Conservation (phyloP, 768 basidiomycete species). For the Hygrocybe punicea region DNA sequence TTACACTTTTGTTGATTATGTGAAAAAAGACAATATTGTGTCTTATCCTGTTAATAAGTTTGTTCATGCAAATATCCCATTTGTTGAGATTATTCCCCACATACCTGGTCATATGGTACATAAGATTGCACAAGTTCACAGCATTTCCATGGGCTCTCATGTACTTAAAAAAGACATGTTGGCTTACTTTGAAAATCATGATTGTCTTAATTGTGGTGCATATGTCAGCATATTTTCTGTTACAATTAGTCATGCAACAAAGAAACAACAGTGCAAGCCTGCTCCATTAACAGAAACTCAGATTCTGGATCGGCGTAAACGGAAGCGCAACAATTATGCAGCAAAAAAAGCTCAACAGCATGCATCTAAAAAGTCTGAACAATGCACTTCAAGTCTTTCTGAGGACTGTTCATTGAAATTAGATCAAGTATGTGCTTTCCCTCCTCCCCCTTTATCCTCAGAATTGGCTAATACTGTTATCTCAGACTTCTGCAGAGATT, state of each 20-base stretch:
- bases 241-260: neutral
- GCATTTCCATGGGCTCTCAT: neutral
- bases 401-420: constrained; percentile 16
- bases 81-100: neutral
- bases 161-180: neutral
- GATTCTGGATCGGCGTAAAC: constrained; percentile 14
- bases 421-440: constrained; percentile 9
- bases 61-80: constrained; percentile 1
- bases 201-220: neutral
- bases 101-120: neutral
- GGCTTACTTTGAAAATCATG: neutral
- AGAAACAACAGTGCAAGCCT: neutral
- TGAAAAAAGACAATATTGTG: neutral
- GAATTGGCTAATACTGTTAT: neutral
- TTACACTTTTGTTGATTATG: constrained; percentile 1
- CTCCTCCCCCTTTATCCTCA: neutral
- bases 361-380: neutral
- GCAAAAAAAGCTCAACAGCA: neutral
- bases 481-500: constrained; percentile 4
- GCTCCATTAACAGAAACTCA: constrained; percentile 14
- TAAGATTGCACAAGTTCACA: constrained; percentile 1
- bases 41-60: neutral
- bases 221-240: neutral
- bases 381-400: neutral
- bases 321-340: neutral